Percentiles rank a stretch among this genome's conserved stretches.
Conservation (phyloP, 2,329 filamentous ascomycete species). For the Epichloe baconii region DNA sequence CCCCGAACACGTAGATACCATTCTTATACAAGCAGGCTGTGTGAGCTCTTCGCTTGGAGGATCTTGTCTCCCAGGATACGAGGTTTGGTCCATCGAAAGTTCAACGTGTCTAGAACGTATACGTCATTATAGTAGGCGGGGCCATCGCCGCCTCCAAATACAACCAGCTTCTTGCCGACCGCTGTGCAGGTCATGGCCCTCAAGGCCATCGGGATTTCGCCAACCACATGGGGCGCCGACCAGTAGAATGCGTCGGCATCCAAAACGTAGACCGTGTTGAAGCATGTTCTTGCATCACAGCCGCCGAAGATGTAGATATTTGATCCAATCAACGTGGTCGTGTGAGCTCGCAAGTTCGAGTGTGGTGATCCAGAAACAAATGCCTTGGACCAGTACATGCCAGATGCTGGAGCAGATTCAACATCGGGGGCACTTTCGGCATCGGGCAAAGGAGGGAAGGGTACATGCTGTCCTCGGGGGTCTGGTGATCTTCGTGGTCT, state of each 20-base stretch:
- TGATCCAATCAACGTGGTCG: conserved; percentile 51
- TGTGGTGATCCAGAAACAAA: conserved; percentile 50
- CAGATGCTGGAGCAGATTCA: conserved; percentile 48
- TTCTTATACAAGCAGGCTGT: conserved; percentile 61
- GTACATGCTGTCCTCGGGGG: conserved; percentile 28
- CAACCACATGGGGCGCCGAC: conserved; percentile 50
- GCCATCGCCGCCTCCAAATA: conserved; percentile 58
- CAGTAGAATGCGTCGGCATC: conserved; percentile 60
- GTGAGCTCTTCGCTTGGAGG: conserved; percentile 49
- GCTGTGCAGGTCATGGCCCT: conserved; percentile 62
- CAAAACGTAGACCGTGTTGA: conserved; percentile 56
- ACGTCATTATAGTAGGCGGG: conserved; percentile 61
- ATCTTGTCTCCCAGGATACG: conserved; percentile 43
- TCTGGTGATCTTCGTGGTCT: conserved; percentile 10
- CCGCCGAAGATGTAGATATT: conserved; percentile 58
- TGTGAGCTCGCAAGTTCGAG: conserved; percentile 51
- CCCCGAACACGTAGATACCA: conserved; percentile 60
- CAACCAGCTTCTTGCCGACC: conserved; percentile 55
- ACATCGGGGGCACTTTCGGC: conserved; percentile 45
- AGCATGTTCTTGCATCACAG: conserved; percentile 53
- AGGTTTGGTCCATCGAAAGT: conserved; percentile 53
- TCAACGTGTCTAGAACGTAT: conserved; percentile 58
- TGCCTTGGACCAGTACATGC: conserved; percentile 61
- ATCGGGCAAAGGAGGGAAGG: conserved; percentile 45
- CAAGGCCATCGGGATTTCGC: conserved; percentile 50